Conservation (phyloP, 805 yeast genomes). For the Scheffersomyces spartinae region DNA sequence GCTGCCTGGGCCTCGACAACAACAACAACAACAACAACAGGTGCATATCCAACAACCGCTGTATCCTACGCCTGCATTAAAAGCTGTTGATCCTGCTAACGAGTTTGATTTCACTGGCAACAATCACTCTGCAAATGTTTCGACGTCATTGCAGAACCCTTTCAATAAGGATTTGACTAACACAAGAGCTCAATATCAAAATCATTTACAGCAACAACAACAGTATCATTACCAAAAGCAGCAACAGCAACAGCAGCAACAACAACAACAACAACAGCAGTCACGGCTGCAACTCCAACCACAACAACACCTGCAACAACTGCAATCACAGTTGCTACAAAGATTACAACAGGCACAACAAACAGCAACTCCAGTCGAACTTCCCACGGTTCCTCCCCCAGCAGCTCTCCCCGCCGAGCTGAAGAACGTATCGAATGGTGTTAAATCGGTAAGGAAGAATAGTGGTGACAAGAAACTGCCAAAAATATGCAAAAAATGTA, state of each 20-base stretch:
- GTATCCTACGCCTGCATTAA: too few relatives aligned
- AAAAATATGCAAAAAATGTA: constrained; percentile 26
- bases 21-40: too few relatives aligned
- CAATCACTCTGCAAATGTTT: too few relatives aligned
- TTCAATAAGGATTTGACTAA: too few relatives aligned
- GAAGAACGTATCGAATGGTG: neutral
- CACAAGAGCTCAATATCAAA: constrained; percentile 1
- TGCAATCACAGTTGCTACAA: constrained; percentile 2
- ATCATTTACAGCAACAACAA: constrained; percentile 1
- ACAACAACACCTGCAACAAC: constrained; percentile 1
- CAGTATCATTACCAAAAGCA: constrained; percentile 2
- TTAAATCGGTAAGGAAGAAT: constrained; percentile 5
- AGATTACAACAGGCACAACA: constrained; percentile 1
- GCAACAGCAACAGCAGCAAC: constrained; percentile 1
- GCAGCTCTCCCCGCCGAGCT: constrained; percentile 1
- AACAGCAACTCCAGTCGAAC: neutral
- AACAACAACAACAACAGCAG: constrained; percentile 1
- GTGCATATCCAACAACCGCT: too few relatives aligned
- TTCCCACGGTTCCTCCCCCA: constrained; percentile 1
- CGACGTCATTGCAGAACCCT: too few relatives aligned
- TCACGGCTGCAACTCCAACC: neutral
- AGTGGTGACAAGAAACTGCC: constrained; percentile 10
- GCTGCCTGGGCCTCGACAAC: too few relatives aligned
- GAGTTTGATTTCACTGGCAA: too few relatives aligned
- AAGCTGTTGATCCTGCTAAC: too few relatives aligned